Evolutionary conservation across 139 green algal species (phyloP), one percentile per base, ranked within the genome.

Genomic region (Pedinophyceae sp.): DNA sequence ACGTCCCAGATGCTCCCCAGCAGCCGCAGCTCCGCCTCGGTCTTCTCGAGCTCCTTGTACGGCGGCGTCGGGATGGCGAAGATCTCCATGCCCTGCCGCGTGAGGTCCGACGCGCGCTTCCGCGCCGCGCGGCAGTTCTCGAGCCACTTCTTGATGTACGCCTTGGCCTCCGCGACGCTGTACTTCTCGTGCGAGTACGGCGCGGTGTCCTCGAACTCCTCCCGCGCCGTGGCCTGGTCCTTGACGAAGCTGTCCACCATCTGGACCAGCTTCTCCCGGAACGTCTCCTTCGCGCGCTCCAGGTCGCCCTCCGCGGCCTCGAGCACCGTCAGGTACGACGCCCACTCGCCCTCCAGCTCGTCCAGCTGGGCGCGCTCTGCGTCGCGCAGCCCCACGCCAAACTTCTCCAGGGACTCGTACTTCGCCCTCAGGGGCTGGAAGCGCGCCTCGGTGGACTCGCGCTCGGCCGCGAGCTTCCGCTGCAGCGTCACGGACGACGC

Each of bases 41-140:
- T 76, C 22, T 57, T 48, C 0, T 40, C 59, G 30, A 86, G 60
- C 54, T 74, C 69, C 58, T 83, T 83, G 68, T 86, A 87, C 5
- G 72, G 54, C 1, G 81, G 84, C 59, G 80, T 65, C 3, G 73
- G 62, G 4, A 91, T 82, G 57, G 54, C 61, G 70, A 93, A 93
- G 59, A 93, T 91, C 52, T 89, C 80, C 76, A 91, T 83, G 59
- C 84, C 84, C 18, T 55, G 43, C 67, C 85, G 84, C 10, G 13
- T 7, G 58, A 89, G 70, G 39, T 91, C 82, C 7, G 30, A 25
- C 1, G 66, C 66, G 57, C 71, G 63, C 45, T 60, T 27, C n/a
- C n/a, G n/a, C n/a, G n/a, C n/a, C n/a, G n/a, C n/a, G 22, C 53
- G 55, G 20, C 51, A 29, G 27, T 55, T 13, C 49, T 55, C 49